Evolutionary conservation across 2,329 filamentous ascomycete species (phyloP).

Genomic region (Pyrenochaeta sp.): DNA sequence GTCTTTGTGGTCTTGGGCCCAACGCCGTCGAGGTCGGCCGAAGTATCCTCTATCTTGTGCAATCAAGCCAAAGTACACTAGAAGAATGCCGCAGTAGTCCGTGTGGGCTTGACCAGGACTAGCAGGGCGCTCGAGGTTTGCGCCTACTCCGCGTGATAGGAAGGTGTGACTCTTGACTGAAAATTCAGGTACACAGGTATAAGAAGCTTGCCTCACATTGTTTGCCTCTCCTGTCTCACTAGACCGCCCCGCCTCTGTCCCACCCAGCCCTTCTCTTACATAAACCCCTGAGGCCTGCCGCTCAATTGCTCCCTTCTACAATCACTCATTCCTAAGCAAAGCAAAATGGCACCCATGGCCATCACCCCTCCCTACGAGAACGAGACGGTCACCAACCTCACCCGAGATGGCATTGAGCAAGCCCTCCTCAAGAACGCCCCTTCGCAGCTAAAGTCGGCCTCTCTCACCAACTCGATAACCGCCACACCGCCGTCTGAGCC

Average conservation of each 20-base stretch:
- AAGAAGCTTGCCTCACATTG: slow-evolving; percentile 17
- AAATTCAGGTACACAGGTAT: slow-evolving; percentile 24
- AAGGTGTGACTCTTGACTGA: slow-evolving; percentile 35
- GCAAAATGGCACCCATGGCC: slow-evolving; percentile 45
- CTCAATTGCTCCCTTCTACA: neutral
- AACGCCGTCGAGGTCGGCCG: neutral
- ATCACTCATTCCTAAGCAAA: neutral
- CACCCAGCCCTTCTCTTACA: neutral
- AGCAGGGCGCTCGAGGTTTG: slow-evolving; percentile 18
- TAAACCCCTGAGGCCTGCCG: neutral
- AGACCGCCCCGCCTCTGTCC: neutral
- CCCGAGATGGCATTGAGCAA: slow-evolving; percentile 41
- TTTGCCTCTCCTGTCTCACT: slow-evolving; percentile 1
- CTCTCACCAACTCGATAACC: slow-evolving; percentile 34
- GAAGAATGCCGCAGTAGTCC: slow-evolving; percentile 20
- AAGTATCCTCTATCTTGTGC: slow-evolving; percentile 26
- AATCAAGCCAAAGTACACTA: slow-evolving; percentile 19
- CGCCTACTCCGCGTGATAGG: slow-evolving; percentile 33
- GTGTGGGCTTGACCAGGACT: slow-evolving; percentile 14
- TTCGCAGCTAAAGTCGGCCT: slow-evolving; percentile 36
- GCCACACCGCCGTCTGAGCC: slow-evolving; percentile 32
- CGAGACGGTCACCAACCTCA: slow-evolving; percentile 40
- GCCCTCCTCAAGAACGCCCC: slow-evolving; percentile 42
- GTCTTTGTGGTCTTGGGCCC: slow-evolving; percentile 7
- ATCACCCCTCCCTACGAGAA: slow-evolving; percentile 39